Evolutionary conservation across 2,329 filamentous ascomycete genomes (phyloP).

Genomic region (Parascedosporium putredinis): DNA sequence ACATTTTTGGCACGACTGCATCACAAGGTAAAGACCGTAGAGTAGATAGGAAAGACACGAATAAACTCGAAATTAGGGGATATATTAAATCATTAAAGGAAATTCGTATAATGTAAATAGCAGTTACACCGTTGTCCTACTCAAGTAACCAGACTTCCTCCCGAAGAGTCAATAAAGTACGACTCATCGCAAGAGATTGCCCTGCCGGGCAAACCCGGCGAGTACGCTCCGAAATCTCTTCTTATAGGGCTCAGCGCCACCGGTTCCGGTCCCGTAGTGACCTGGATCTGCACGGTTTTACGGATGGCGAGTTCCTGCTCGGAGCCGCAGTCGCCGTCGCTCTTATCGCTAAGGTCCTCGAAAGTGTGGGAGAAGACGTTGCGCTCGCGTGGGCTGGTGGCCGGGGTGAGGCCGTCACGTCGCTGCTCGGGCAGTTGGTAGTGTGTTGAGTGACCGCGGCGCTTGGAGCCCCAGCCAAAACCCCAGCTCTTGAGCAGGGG

Average conservation of each 20-base stretch:
- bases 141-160: background rate
- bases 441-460: constrained; percentile 10
- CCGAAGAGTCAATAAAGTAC: background rate
- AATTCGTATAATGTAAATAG: too few relatives aligned
- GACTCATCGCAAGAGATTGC: background rate
- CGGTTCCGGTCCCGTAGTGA: background rate
- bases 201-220: background rate
- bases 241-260: background rate
- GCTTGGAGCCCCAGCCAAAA: constrained; percentile 12
- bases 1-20: too few relatives aligned
- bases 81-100: background rate
- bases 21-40: too few relatives aligned
- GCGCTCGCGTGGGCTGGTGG: background rate
- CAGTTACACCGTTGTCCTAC: background rate
- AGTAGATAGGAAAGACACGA: too few relatives aligned
- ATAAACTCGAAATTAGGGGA: too few relatives aligned
- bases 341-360: background rate
- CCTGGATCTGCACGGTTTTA: background rate
- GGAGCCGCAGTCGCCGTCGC: background rate
- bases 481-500: constrained; percentile 21
- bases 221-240: background rate
- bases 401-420: background rate
- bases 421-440: constrained; percentile 7
- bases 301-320: constrained; percentile 1
- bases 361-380: background rate